These are phyloP conservation scores for Rhizoclosmatium sp. DNA, from an alignment of 192 early-diverging fungal genomes.

Conservation along the genomic window DNA sequence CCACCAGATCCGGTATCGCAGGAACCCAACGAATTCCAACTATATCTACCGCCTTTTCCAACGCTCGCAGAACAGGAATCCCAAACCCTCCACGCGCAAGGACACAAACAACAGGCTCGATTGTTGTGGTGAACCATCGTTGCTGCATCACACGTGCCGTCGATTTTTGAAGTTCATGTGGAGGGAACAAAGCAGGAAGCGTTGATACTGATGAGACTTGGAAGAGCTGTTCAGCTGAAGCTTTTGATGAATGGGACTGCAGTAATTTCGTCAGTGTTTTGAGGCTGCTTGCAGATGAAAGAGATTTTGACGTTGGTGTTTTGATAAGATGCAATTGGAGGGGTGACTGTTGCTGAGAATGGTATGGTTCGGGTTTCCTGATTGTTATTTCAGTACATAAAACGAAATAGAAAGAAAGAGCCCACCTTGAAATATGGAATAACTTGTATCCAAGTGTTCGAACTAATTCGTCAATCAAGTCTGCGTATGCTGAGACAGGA, in stretches of 20 bases:
- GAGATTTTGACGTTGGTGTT: not conserved
- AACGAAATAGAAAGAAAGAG: not conserved
- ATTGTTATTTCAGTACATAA: not conserved
- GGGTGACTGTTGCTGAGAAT: not conserved
- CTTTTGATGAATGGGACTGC: too few species aligned
- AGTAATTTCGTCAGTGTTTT: too few species aligned
- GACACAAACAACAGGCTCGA: slow-evolving; percentile 16
- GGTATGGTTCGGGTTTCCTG: slow-evolving; percentile 23
- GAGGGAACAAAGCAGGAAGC: not conserved
- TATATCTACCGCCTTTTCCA: not conserved
- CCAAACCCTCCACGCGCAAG: slow-evolving; percentile 34
- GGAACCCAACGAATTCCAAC: not conserved
- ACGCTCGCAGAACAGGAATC: slow-evolving; percentile 13
- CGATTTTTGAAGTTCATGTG: not conserved
- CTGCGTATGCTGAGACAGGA: slow-evolving; percentile 2
- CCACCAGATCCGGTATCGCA: not conserved
- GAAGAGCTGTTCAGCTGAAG: too few species aligned
- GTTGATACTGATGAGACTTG: too few species aligned
- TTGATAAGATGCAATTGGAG: not conserved
- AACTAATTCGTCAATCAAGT: slow-evolving; percentile 29
- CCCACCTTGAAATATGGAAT: not conserved
- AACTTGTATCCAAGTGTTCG: slow-evolving; percentile 23
- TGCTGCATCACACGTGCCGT: not conserved
- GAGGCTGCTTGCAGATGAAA: too few species aligned
- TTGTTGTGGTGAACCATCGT: not conserved